Conservation (phyloP, 2,329 filamentous ascomycete genomes). For the Alternaria atra region DNA sequence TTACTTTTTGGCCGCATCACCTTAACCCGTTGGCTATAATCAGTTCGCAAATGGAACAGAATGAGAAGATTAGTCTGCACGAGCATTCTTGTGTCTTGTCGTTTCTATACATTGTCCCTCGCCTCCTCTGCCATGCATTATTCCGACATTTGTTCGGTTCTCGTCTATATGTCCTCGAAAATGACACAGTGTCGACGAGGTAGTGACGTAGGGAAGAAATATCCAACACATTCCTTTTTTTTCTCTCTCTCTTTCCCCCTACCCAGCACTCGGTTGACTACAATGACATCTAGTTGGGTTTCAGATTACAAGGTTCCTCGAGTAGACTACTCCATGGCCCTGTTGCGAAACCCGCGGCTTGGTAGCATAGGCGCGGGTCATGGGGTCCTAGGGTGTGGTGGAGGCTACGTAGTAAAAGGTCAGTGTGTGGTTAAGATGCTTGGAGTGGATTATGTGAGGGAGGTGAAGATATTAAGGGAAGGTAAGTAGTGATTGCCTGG, state of each 20-base stretch:
- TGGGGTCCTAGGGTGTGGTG: background rate
- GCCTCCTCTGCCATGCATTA: background rate
- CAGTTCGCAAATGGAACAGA: background rate
- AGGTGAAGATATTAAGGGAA: too few relatives aligned
- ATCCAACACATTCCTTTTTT: background rate
- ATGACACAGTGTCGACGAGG: background rate
- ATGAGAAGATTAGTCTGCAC: background rate
- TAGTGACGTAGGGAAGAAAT: background rate
- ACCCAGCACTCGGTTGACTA: background rate
- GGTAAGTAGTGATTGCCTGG: too few relatives aligned
- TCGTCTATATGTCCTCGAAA: background rate
- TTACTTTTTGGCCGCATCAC: background rate
- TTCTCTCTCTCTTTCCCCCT: background rate
- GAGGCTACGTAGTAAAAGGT: background rate
- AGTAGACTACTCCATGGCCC: conserved; percentile 2
- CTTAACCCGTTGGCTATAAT: background rate
- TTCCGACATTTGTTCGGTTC: background rate
- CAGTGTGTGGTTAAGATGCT: too few relatives aligned
- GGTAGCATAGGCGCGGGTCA: conserved; percentile 7
- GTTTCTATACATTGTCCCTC: background rate
- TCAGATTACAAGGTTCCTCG: background rate
- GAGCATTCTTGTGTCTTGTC: background rate
- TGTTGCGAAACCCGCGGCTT: conserved; percentile 3
- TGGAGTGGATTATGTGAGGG: too few relatives aligned
- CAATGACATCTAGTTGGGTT: background rate